These are phyloP conservation scores for Platismatia glauca DNA, from an alignment of 495 filamentous ascomycete genomes.

Conservation along the genomic window DNA sequence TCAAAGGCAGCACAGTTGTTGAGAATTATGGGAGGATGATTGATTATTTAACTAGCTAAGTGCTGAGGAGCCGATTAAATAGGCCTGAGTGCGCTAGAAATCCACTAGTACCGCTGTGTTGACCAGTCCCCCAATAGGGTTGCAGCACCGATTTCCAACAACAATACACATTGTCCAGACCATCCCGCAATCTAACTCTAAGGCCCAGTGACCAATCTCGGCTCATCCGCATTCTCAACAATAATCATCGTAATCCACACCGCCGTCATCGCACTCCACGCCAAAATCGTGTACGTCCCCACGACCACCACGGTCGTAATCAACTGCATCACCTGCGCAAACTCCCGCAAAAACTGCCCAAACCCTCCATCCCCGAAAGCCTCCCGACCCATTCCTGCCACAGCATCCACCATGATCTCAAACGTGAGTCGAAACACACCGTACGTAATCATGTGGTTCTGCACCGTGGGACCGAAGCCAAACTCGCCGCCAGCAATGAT, in stretches of 20 bases:
- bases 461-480: background rate
- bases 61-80: no score
- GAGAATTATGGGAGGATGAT: no score
- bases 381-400: background rate
- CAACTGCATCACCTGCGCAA: background rate
- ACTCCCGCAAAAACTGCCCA: background rate
- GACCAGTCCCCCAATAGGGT: no score
- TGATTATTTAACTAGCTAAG: no score
- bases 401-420: background rate
- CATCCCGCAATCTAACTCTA: background rate
- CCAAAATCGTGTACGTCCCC: background rate
- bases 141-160: no score
- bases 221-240: background rate
- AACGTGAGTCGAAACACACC: background rate
- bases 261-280: background rate
- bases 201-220: background rate
- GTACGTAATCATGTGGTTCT: background rate
- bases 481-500: background rate
- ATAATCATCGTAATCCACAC: background rate
- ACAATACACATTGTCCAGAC: no score
- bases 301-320: background rate
- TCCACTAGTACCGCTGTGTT: no score
- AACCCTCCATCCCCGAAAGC: background rate
- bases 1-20: no score
- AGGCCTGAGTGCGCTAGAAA: no score